phyloP scores from a whole-genome alignment of 306 rosid species.

The Trifolium repens region DNA sequence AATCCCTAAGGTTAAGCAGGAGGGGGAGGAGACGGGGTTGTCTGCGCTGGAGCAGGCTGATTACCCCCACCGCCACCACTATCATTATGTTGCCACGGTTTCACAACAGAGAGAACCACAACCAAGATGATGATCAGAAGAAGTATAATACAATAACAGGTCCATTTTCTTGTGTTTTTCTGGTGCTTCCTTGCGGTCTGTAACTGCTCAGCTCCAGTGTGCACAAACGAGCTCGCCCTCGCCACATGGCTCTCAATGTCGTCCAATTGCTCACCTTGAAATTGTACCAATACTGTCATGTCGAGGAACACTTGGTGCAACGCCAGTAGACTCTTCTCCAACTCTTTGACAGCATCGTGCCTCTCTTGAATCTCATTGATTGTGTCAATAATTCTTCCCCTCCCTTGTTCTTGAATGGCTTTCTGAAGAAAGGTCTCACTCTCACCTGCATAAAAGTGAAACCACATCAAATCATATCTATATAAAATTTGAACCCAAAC shows the following conservation, averaged over 20 bases:
- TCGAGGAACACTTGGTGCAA: slow-evolving; percentile 96
- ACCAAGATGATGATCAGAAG: slow-evolving; percentile 63
- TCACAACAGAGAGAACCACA: slow-evolving; percentile 55
- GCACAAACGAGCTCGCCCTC: slow-evolving; percentile 78
- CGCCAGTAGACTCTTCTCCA: slow-evolving; percentile 86
- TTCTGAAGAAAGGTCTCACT: slow-evolving; percentile 96
- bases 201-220: slow-evolving; percentile 63
- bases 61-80: slow-evolving; percentile 33
- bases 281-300: slow-evolving; percentile 93
- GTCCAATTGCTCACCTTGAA: slow-evolving; percentile 91
- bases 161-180: slow-evolving; percentile 89
- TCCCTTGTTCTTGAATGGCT: slow-evolving; percentile 94
- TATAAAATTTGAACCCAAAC: neutral
- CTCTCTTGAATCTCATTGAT: slow-evolving; percentile 95
- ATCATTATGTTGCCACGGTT: slow-evolving; percentile 43
- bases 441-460: slow-evolving; percentile 63
- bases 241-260: slow-evolving; percentile 84
- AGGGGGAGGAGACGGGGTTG: slow-evolving; percentile 41
- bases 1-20: slow-evolving; percentile 34
- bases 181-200: slow-evolving; percentile 71
- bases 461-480: slow-evolving; percentile 11
- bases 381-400: slow-evolving; percentile 87
- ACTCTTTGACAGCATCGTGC: slow-evolving; percentile 89
- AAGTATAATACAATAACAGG: slow-evolving; percentile 63
- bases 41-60: slow-evolving; percentile 46